Conservation (phyloP, 331 rosid genomes). For the Saraca asoca region DNA sequence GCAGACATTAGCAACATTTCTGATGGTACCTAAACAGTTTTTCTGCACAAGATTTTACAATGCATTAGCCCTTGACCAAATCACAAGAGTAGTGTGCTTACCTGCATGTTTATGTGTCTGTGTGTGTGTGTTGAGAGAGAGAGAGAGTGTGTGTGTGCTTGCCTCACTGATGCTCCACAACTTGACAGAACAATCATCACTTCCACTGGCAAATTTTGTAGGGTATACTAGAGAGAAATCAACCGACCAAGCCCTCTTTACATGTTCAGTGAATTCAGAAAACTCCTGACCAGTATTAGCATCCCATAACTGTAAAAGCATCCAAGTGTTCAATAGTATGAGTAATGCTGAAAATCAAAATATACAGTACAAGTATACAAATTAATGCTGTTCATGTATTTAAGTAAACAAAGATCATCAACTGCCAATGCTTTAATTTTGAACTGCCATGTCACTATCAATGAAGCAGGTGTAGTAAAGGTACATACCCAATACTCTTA, state of each 20-base stretch:
- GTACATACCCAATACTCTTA: too few species aligned
- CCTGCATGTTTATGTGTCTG: too few species aligned
- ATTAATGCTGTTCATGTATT: not conserved
- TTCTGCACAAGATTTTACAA: constrained; percentile 51
- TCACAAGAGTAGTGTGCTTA: not conserved
- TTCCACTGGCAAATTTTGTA: constrained; percentile 83
- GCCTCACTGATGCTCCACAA: constrained; percentile 81
- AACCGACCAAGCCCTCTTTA: constrained; percentile 86
- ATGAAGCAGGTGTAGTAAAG: too few species aligned
- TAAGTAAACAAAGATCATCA: constrained; percentile 28
- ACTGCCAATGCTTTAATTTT: not conserved
- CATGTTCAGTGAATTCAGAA: constrained; percentile 73
- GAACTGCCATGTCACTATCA: not conserved
- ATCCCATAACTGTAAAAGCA: constrained; percentile 79
- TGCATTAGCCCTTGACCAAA: constrained; percentile 31
- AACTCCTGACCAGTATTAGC: constrained; percentile 75
- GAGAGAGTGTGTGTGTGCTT: constrained; percentile 36
- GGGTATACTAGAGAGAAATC: constrained; percentile 80
- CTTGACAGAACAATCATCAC: constrained; percentile 76
- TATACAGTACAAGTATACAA: not conserved
- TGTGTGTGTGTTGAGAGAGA: not conserved
- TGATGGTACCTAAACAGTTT: constrained; percentile 71
- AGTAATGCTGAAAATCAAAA: constrained; percentile 11
- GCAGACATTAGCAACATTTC: constrained; percentile 84
- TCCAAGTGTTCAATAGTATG: constrained; percentile 9